A percentile compares a stretch with the other conserved stretches of the same genome.
Evolutionary conservation across 768 basidiomycete genomes (phyloP).

Genomic region (Erythrobasidium yunnanense): DNA sequence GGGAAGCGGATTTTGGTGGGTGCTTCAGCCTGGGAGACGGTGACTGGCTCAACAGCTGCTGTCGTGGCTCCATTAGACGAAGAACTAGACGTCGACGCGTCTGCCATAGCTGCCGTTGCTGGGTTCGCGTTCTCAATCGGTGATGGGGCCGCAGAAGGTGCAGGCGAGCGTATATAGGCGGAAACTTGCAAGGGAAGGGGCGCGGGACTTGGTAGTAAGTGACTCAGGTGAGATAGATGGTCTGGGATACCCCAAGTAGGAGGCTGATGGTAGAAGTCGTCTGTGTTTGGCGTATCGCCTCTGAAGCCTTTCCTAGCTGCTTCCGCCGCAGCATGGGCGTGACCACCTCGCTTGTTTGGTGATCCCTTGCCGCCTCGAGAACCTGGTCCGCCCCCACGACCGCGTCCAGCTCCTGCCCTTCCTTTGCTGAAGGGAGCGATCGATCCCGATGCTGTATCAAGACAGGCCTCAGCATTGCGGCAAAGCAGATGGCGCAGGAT

Average conservation of each 20-base stretch:
- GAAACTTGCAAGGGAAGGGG: constrained; percentile 67
- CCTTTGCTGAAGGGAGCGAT: no score
- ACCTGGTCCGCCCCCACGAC: constrained; percentile 35
- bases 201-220: constrained; percentile 64
- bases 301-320: constrained; percentile 17
- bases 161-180: constrained; percentile 35
- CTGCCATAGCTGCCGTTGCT: not conserved
- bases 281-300: constrained; percentile 38
- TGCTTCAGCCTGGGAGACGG: constrained; percentile 51
- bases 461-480: no score
- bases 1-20: constrained; percentile 75
- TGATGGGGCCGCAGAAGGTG: constrained; percentile 42
- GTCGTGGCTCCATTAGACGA: not conserved
- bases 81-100: constrained; percentile 14
- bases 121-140: constrained; percentile 44
- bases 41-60: not conserved
- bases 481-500: not conserved
- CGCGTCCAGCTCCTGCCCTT: no score
- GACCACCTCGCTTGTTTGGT: constrained; percentile 32
- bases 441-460: no score
- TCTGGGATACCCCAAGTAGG: constrained; percentile 73
- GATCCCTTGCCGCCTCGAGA: constrained; percentile 30
- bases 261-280: constrained; percentile 24
- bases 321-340: constrained; percentile 30
- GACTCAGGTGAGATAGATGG: constrained; percentile 75